Base-by-base conservation (phyloP, 768 basidiomycete genomes). In the Pluteus cervinus region DNA sequence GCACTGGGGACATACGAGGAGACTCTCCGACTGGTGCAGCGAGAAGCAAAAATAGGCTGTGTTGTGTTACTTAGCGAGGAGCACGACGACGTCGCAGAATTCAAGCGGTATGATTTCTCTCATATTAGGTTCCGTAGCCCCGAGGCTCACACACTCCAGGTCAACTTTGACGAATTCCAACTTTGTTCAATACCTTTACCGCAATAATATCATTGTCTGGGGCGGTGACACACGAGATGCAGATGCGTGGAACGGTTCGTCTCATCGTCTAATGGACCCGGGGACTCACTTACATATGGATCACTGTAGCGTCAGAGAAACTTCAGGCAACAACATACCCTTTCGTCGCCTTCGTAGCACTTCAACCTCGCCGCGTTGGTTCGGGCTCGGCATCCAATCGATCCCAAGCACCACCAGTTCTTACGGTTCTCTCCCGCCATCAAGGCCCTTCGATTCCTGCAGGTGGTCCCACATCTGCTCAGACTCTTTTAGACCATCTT, bases 241-340 rank as follows among this genome's bases (percentile, higher is more conserved):
- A 24, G 89, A 94, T 44, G 78, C 87, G 4, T 91, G 90, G 75
- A 65, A 62, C 68, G 85, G 69, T 69, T 35, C 36, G 62, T 45
- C n/a, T 24, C 14, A 20, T 20, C 28, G 5, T 23, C 12, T 15
- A n/a, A 15, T 64, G 20, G 7, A 32, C 41, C 20, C 23, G 22
- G 7, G 31, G 10, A 23, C 24, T 15, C 24, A 20, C 26, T 14
- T 10, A 9, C 36, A 26, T 36, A 23, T 30, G 21, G 17, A 17
- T n/a, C n/a, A n/a, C n/a, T 8, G 8, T 33, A 69, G 68, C 66
- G 26, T 65, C 79, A 9, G 75, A 83, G 51, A 87, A 86, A 54
- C 65, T 97, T 1, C 80, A 87, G 52, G 82, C 83, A 2, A 91
- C 92, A 1, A 90, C 92, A 0, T 96, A 86, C 51, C 96, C 94